Evolutionary conservation across 2,329 filamentous ascomycete species (phyloP).

Genomic region (Raffaelea albimanens): DNA sequence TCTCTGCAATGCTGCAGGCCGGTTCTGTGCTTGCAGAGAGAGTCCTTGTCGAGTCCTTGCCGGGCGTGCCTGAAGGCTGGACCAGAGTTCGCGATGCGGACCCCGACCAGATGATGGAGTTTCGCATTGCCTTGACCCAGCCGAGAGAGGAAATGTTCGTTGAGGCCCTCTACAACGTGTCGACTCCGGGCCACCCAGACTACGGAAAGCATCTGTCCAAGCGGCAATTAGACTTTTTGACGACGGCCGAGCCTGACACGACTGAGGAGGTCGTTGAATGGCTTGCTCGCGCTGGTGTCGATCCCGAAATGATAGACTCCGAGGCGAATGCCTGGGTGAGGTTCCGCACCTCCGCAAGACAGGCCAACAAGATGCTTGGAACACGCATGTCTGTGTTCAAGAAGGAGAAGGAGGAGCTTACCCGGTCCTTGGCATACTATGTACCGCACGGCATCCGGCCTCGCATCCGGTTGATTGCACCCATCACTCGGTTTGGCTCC

Average conservation of each 20-base stretch:
- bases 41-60: conserved; percentile 12
- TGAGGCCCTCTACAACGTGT: conserved; percentile 23
- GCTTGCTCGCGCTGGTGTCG: conserved; percentile 30
- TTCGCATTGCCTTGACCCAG: conserved; percentile 15
- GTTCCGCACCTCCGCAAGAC: conserved; percentile 15
- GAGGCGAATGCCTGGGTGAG: conserved; percentile 17
- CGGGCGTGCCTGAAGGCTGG: conserved; percentile 11
- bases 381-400: conserved; percentile 17
- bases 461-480: conserved; percentile 34
- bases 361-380: conserved; percentile 16
- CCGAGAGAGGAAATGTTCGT: conserved; percentile 17
- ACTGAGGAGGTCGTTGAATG: conserved; percentile 32
- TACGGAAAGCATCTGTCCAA: conserved; percentile 40
- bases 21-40: neutral
- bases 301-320: conserved; percentile 21
- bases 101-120: conserved; percentile 6
- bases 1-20: too few relatives aligned
- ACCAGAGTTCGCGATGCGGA: conserved; percentile 8
- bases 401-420: conserved; percentile 18
- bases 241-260: conserved; percentile 31
- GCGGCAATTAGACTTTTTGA: conserved; percentile 37
- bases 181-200: conserved; percentile 32
- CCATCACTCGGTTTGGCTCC: conserved; percentile 36
- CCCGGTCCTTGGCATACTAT: conserved; percentile 19
- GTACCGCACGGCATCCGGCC: conserved; percentile 23